Base-by-base conservation (phyloP, 768 basidiomycete genomes). In the Suillus discolor region DNA sequence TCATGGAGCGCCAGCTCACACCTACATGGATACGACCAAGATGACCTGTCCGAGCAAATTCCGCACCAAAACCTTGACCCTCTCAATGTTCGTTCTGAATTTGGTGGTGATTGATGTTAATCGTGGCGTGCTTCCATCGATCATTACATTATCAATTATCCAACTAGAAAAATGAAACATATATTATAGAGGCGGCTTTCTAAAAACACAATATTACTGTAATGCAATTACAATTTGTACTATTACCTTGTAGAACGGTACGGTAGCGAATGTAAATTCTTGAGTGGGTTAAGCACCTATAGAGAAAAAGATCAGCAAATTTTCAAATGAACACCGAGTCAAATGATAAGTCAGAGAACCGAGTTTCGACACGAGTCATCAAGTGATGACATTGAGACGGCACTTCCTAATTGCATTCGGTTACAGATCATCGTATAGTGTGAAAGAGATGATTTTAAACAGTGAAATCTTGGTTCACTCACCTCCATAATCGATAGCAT, bases 1-100 rank as follows among this genome's bases (percentile, higher is more conserved):
- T 94, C 38, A 81, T 96, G 28, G 93, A 94, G 77, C 90, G 93
- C 70, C 80, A 83, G 31, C 6, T 31, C 31, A 31, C 31, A 31
- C 31, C 31, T 31, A 31, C 31, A 31, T 31, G 31, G 6, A 31
- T 31, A 7, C 6, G 31, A 6, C 31, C 6, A 31, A 31, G 31
- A 6, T 31, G 31, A 1, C 31, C 31, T 31, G 31, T 31, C 31
- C 6, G 31, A 31, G 31, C 31, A 31, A 31, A 31, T 31, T 31
- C 31, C 6, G 6, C 31, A 31, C 6, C 31, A 31, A 31, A 31
- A 31, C 31, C 4, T 31, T 31, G 31, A 1, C 31, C 31, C 31
- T 31, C 25, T 28, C 31, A 31, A 31, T 31, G 31, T 31, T 31
- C 31, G 31, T 4, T 9, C 11, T 38, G 36, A 38, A 38, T 38